Evolutionary conservation across 805 yeast genomes (phyloP).

Genomic region (Yamadazyma takamatsuzukensis): DNA sequence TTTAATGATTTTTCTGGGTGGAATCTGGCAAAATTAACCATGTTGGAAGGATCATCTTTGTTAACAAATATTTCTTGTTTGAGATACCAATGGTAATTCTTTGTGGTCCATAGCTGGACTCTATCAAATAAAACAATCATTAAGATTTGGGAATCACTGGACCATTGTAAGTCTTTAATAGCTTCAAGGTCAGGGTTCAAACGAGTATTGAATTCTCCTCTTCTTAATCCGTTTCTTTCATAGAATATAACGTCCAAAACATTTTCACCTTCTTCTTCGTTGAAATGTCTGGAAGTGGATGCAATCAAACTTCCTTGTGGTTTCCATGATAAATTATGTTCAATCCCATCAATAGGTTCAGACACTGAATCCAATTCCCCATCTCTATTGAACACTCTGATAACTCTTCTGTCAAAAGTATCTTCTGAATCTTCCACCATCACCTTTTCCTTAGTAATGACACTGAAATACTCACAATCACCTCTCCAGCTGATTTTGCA

Average conservation of each 20-base stretch:
- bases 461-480: slow-evolving; percentile 79
- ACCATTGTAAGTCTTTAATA: slow-evolving; percentile 67
- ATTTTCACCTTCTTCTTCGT: slow-evolving; percentile 44
- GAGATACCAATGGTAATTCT: slow-evolving; percentile 93
- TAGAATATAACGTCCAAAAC: slow-evolving; percentile 65
- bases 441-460: slow-evolving; percentile 58
- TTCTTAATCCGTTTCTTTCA: slow-evolving; percentile 90
- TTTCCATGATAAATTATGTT: slow-evolving; percentile 75
- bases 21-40: slow-evolving; percentile 56
- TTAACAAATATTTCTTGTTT: slow-evolving; percentile 64
- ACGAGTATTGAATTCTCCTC: slow-evolving; percentile 77
- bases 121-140: slow-evolving; percentile 60
- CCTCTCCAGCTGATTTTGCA: slow-evolving; percentile 87
- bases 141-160: slow-evolving; percentile 71
- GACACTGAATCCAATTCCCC: slow-evolving; percentile 78
- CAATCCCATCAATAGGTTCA: slow-evolving; percentile 85
- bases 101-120: slow-evolving; percentile 86
- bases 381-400: slow-evolving; percentile 78
- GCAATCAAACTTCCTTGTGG: slow-evolving; percentile 90
- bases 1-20: slow-evolving; percentile 87
- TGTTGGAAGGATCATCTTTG: slow-evolving; percentile 19
- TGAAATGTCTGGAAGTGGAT: slow-evolving; percentile 67
- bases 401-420: slow-evolving; percentile 57
- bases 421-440: slow-evolving; percentile 37
- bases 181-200: slow-evolving; percentile 45